Evolutionary conservation across 306 rosid species (phyloP).

Genomic region (Senna tora): DNA sequence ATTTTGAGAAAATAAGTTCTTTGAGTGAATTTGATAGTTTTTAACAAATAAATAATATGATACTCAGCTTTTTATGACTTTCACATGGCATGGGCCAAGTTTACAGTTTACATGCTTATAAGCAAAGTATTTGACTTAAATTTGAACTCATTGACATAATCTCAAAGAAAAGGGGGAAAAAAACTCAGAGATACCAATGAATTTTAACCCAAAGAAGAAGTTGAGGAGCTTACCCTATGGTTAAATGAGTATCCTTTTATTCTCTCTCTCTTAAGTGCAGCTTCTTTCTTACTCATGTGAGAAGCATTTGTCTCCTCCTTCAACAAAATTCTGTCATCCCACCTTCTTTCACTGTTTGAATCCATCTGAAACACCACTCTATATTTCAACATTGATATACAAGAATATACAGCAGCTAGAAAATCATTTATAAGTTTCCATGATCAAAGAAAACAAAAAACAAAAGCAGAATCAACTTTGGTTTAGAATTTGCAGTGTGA

Average conservation of each 20-base stretch:
- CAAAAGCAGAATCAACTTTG: neutral
- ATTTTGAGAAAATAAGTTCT: neutral
- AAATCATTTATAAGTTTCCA: conserved; percentile 14
- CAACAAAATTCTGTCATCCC: conserved; percentile 73
- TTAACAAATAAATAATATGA: too few relatives aligned
- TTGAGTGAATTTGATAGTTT: too few relatives aligned
- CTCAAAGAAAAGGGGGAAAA: too few relatives aligned
- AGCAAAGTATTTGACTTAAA: too few relatives aligned
- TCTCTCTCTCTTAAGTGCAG: conserved; percentile 65
- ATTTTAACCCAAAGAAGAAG: neutral
- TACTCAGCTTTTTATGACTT: too few relatives aligned
- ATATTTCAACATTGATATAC: neutral
- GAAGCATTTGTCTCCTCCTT: conserved; percentile 68
- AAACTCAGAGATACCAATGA: too few relatives aligned
- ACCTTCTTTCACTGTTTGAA: conserved; percentile 65
- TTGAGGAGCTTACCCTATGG: conserved; percentile 68
- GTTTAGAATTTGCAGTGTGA: neutral
- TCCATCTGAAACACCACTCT: conserved; percentile 65
- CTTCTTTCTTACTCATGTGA: conserved; percentile 69
- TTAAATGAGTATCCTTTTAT: conserved; percentile 66
- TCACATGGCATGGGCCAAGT: neutral
- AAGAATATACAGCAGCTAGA: neutral
- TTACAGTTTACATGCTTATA: too few relatives aligned
- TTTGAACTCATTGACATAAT: too few relatives aligned
- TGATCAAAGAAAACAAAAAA: neutral